phyloP scores from a whole-genome alignment of 495 filamentous ascomycete genomes.

The Aspergillus leporis region DNA sequence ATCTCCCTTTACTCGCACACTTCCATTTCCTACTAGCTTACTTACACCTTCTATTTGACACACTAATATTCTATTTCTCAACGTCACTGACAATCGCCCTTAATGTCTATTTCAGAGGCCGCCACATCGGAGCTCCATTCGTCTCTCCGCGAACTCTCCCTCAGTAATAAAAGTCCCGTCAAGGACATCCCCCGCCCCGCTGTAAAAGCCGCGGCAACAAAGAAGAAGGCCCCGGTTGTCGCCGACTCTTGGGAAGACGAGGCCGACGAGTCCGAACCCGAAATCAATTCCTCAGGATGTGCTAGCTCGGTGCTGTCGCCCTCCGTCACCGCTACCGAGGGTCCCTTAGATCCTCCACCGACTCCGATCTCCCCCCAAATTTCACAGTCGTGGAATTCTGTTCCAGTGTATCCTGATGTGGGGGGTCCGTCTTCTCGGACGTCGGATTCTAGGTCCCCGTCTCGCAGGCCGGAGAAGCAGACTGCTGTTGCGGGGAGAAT shows the following conservation, averaged over 20 bases:
- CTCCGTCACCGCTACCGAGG: constrained; percentile 38
- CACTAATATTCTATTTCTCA: constrained; percentile 1
- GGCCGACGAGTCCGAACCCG: constrained; percentile 34
- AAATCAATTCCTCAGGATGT: constrained; percentile 35
- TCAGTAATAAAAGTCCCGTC: constrained; percentile 38
- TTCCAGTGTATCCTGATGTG: constrained; percentile 6
- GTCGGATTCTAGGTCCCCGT: constrained; percentile 11
- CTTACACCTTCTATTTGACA: neutral
- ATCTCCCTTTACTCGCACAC: neutral
- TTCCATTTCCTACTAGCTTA: neutral
- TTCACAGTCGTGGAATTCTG: constrained; percentile 27
- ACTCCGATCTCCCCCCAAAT: constrained; percentile 59
- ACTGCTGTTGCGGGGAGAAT: constrained; percentile 86
- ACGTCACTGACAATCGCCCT: constrained; percentile 13
- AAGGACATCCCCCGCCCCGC: constrained; percentile 35
- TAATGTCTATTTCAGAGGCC: constrained; percentile 25
- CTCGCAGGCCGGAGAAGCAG: constrained; percentile 78
- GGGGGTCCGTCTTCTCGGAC: constrained; percentile 5
- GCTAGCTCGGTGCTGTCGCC: constrained; percentile 28
- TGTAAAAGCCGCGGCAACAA: constrained; percentile 28
- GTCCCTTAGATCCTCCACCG: constrained; percentile 55
- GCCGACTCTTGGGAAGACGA: constrained; percentile 91
- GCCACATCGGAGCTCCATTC: constrained; percentile 42
- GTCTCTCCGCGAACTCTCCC: constrained; percentile 46
- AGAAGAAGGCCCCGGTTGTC: constrained; percentile 48